These are phyloP conservation scores for Beauveria caledonica DNA, from an alignment of 2,329 filamentous ascomycete species.

Conservation along the genomic window DNA sequence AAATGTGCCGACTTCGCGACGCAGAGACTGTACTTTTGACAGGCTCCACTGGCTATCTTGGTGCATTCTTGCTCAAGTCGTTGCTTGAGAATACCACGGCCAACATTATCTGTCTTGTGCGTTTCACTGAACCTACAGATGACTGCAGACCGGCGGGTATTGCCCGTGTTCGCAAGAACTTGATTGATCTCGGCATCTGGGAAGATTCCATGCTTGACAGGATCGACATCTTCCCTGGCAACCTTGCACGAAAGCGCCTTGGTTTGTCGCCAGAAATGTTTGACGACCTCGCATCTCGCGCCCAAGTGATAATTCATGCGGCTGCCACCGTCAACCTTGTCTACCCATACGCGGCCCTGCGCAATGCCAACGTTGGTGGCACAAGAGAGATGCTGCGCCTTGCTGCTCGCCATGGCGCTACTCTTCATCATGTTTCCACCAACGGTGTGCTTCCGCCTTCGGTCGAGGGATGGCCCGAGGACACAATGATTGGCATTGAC, in stretches of 20 bases:
- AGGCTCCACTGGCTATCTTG: constrained; percentile 68
- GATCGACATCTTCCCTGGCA: constrained; percentile 66
- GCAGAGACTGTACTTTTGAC: constrained; percentile 65
- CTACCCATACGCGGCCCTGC: constrained; percentile 70
- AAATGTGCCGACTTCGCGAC: constrained; percentile 51
- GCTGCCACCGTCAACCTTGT: constrained; percentile 74
- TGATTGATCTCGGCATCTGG: constrained; percentile 74
- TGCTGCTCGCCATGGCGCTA: constrained; percentile 58
- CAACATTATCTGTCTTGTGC: constrained; percentile 63
- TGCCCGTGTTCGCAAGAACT: constrained; percentile 63
- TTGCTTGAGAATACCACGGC: constrained; percentile 61
- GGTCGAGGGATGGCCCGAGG: constrained; percentile 61
- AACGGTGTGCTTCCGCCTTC: constrained; percentile 72
- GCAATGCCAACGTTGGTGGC: constrained; percentile 70
- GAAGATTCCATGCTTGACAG: constrained; percentile 69
- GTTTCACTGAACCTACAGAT: constrained; percentile 59
- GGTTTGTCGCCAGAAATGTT: constrained; percentile 60
- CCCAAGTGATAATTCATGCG: constrained; percentile 69
- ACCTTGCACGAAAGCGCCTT: constrained; percentile 59
- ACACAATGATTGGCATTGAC: constrained; percentile 56
- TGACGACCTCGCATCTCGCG: constrained; percentile 52
- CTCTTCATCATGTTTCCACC: constrained; percentile 70
- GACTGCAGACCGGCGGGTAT: constrained; percentile 59
- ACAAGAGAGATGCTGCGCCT: constrained; percentile 67
- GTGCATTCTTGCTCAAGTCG: constrained; percentile 63